These are phyloP conservation scores for Epichloe aotearoae DNA, from an alignment of 2,329 filamentous ascomycete genomes.

Conservation along the genomic window DNA sequence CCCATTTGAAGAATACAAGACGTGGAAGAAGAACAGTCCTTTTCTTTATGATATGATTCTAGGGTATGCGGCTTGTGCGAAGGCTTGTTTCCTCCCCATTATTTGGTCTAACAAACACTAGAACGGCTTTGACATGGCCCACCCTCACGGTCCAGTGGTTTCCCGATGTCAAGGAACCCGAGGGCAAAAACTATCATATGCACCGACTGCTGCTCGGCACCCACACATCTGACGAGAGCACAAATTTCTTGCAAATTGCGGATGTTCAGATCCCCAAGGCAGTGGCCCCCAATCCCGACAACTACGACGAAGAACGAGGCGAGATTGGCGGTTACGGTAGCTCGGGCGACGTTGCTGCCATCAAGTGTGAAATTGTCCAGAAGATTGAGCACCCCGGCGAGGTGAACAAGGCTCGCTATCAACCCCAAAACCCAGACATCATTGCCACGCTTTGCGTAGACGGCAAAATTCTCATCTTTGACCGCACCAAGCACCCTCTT, in stretches of 20 bases:
- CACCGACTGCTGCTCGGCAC: slow-evolving; percentile 90
- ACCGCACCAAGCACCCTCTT: slow-evolving; percentile 84
- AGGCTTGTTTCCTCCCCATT: background rate
- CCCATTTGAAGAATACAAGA: slow-evolving; percentile 71
- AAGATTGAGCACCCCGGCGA: slow-evolving; percentile 94
- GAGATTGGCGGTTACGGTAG: slow-evolving; percentile 91
- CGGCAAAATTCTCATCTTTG: slow-evolving; percentile 81
- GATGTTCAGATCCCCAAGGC: slow-evolving; percentile 85
- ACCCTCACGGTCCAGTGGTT: slow-evolving; percentile 98
- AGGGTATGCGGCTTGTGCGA: slow-evolving; percentile 34
- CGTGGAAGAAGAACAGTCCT: slow-evolving; percentile 98
- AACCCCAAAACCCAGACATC: slow-evolving; percentile 93
- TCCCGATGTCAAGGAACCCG: slow-evolving; percentile 78
- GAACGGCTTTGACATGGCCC: slow-evolving; percentile 91
- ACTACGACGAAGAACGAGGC: slow-evolving; percentile 83
- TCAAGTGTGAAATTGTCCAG: slow-evolving; percentile 87
- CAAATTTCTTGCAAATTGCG: slow-evolving; percentile 90
- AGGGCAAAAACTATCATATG: slow-evolving; percentile 74
- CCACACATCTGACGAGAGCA: slow-evolving; percentile 73
- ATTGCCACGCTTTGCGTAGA: slow-evolving; percentile 89
- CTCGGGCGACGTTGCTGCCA: slow-evolving; percentile 51
- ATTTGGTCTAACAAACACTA: slow-evolving; percentile 15
- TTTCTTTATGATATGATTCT: slow-evolving; percentile 98
- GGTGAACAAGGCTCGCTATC: slow-evolving; percentile 96
- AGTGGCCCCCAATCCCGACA: slow-evolving; percentile 56